Evolutionary conservation across 1,284 basidiomycete species (phyloP).

Genomic region (Neonothopanus nambi): DNA sequence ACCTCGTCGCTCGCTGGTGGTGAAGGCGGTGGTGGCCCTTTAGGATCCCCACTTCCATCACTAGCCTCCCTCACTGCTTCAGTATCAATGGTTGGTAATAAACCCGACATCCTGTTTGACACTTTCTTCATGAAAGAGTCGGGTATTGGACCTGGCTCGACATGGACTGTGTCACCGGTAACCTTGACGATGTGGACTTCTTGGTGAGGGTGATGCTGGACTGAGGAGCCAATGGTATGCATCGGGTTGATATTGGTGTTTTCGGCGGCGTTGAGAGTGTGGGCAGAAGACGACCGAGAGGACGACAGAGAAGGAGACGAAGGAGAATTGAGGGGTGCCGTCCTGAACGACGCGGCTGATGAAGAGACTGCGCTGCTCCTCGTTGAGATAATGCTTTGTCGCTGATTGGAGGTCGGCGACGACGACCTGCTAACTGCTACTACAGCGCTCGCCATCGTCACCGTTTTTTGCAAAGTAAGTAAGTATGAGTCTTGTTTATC

Average conservation of each 20-base stretch:
- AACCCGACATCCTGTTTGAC: constrained; percentile 35
- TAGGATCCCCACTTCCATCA: background rate
- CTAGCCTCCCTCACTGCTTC: background rate
- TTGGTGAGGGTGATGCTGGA: constrained; percentile 28
- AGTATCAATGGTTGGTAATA: constrained; percentile 24
- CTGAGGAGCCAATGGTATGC: constrained; percentile 27
- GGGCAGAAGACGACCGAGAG: constrained; percentile 36
- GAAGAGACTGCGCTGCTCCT: constrained; percentile 14
- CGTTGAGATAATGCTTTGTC: constrained; percentile 1
- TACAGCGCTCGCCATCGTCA: too few species aligned
- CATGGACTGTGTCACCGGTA: constrained; percentile 44
- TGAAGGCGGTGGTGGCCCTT: constrained; percentile 55
- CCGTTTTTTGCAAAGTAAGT: too few species aligned
- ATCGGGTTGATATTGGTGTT: constrained; percentile 32
- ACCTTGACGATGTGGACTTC: constrained; percentile 56
- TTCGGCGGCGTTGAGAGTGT: constrained; percentile 25
- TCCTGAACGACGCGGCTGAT: constrained; percentile 29
- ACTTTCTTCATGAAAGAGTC: constrained; percentile 39
- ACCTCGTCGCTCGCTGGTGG: constrained; percentile 62
- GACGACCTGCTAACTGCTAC: background rate
- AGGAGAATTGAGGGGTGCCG: constrained; percentile 22
- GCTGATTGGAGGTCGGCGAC: constrained; percentile 1
- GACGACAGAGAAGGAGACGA: constrained; percentile 22
- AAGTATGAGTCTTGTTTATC: too few species aligned
- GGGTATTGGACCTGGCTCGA: constrained; percentile 40